These are phyloP conservation scores for Berkeleyomyces basicola DNA, from an alignment of 2,329 filamentous ascomycete species.

Conservation along the genomic window DNA sequence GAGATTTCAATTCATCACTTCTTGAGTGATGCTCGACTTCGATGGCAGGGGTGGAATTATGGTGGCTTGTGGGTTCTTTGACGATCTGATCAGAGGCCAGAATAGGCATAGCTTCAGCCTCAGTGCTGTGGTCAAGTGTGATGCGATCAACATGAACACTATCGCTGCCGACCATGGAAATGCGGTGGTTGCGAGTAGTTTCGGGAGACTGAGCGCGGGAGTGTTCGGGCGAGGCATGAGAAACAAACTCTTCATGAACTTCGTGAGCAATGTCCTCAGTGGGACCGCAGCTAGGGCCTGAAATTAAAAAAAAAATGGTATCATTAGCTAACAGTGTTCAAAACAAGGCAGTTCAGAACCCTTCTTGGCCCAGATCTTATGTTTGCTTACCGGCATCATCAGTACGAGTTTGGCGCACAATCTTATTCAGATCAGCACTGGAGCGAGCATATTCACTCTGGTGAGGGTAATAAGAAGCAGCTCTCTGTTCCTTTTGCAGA, in stretches of 20 bases:
- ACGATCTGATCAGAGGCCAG: slow-evolving; percentile 75
- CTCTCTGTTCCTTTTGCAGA: slow-evolving; percentile 52
- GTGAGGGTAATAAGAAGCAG: slow-evolving; percentile 36
- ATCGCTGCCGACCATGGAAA: slow-evolving; percentile 29
- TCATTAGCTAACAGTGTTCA: neutral
- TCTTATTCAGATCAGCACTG: slow-evolving; percentile 76
- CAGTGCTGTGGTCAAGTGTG: neutral
- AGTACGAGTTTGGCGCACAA: slow-evolving; percentile 52
- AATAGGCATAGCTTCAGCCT: slow-evolving; percentile 54
- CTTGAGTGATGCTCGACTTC: slow-evolving; percentile 45
- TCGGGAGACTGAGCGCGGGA: slow-evolving; percentile 19
- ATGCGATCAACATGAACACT: slow-evolving; percentile 63
- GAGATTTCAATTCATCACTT: slow-evolving; percentile 42
- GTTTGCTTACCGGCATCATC: slow-evolving; percentile 11
- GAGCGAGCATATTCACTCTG: slow-evolving; percentile 66
- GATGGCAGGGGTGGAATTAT: slow-evolving; percentile 63
- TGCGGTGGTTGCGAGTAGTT: slow-evolving; percentile 15
- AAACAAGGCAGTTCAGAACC: too few species aligned
- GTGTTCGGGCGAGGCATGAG: slow-evolving; percentile 51
- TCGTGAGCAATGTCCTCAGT: slow-evolving; percentile 83
- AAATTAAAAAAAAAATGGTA: slow-evolving; percentile 13
- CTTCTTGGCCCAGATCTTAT: neutral
- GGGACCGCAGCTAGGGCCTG: slow-evolving; percentile 36
- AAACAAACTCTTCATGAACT: slow-evolving; percentile 69
- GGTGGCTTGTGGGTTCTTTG: slow-evolving; percentile 43